Evolutionary conservation across 148 eudicot species (phyloP), one percentile per base, ranked within the genome.

Genomic region (Pharnaceum exiguum): DNA sequence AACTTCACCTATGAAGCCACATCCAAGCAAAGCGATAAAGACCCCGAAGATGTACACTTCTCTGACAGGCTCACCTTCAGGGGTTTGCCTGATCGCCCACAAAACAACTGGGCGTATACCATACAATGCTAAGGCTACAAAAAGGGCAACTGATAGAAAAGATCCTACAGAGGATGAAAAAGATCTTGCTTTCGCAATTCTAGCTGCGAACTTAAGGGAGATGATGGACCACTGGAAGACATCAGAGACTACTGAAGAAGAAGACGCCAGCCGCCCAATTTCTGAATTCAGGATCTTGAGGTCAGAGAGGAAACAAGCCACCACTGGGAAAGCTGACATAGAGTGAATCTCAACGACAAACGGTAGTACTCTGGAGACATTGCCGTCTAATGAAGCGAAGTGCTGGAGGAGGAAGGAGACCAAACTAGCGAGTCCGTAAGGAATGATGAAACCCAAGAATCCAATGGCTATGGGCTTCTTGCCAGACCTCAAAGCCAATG

Each of bases 271-370:
- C 2, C 77, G 69, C 0, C 83, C 83, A 4, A 79, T 63, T 53
- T 75, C 80, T 0, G 79, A 71, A 37, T 79, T 79, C 5, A 79
- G 74, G 46, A 79, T 61, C 46, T 75, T 69, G n/a, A 75, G 70
- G 51, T 79, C 83, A 18, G 66, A 62, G 11, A 79, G 69, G 58
- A 75, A 65, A 69, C 77, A 72, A 44, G 77, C 65, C 21, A 75
- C 40, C 4, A 68, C 83, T 1, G 79, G 80, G 40, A 75, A 75
- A 18, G 83, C 69, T 12, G 77, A 75, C 63, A 79, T 69, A 10
- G 75, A 75, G 18, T 53, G 76, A 39, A 68, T 13, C 13, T 62
- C 63, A 5, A 68, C 67, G 17, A 75, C 51, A 49, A 55, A 68
- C 13, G 71, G 70, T 17, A 75, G 67, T 13, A 68, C 55, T 8